phyloP scores from a whole-genome alignment of 768 basidiomycete genomes.

The Lentinula aciculospora region DNA sequence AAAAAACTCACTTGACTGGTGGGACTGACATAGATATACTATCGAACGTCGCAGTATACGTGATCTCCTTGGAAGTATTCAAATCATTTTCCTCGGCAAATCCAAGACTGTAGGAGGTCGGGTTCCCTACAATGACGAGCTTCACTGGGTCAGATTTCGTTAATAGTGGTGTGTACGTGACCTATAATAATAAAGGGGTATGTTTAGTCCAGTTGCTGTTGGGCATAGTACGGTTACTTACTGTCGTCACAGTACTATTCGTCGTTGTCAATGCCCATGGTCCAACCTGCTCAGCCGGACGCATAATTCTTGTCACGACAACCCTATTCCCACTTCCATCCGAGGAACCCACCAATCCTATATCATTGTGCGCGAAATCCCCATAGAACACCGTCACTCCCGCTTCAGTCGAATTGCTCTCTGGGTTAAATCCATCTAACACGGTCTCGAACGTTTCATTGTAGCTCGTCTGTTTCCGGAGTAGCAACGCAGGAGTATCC shows the following conservation, averaged over 20 bases:
- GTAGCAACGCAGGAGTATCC: conserved; percentile 28
- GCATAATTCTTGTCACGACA: conserved; percentile 23
- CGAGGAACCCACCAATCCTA: conserved; percentile 22
- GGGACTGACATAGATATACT: conserved; percentile 25
- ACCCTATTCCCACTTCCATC: conserved; percentile 16
- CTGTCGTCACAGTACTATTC: conserved; percentile 24
- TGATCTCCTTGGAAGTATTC: conserved; percentile 6
- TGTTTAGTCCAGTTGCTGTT: no score
- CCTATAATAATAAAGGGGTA: conserved; percentile 11
- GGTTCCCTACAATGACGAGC: conserved; percentile 22
- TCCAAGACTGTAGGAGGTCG: conserved; percentile 24
- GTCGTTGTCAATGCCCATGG: conserved; percentile 26
- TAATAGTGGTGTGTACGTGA: conserved; percentile 16
- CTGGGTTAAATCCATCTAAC: conserved; percentile 23
- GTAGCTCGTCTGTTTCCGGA: conserved; percentile 32
- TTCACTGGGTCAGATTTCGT: conserved; percentile 20
- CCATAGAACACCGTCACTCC: conserved; percentile 31
- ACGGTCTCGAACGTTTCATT: conserved; percentile 30
- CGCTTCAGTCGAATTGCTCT: conserved; percentile 27
- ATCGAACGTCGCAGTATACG: conserved; percentile 24
- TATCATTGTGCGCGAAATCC: conserved; percentile 32
- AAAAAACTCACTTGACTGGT: conserved; percentile 25
- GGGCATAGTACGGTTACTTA: no score
- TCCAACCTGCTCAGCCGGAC: conserved; percentile 27
- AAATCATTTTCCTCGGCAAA: conserved; percentile 26